Evolutionary conservation across 306 rosid species (phyloP).

Genomic region (Fagus sylvatica): DNA sequence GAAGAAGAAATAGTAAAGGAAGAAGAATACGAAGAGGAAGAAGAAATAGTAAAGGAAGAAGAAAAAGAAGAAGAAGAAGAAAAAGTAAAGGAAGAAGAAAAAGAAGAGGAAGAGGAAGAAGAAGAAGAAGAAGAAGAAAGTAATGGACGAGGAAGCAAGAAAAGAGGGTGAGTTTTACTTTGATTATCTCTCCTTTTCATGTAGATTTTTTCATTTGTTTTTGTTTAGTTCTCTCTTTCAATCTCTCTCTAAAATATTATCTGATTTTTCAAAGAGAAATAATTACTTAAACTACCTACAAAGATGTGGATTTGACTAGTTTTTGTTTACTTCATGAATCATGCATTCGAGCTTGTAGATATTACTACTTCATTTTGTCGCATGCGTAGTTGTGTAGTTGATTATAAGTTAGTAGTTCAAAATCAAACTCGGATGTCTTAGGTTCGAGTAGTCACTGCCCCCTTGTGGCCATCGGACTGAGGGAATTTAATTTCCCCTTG

Average conservation of each 20-base stretch:
- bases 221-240: not conserved
- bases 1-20: constrained; percentile 5
- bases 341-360: not conserved
- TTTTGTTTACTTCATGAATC: not conserved
- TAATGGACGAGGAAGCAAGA: constrained; percentile 15
- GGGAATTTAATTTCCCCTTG: too few relatives aligned
- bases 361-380: not conserved
- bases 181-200: not conserved
- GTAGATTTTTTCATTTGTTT: not conserved
- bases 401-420: too few relatives aligned
- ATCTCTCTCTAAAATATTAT: not conserved
- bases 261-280: too few relatives aligned
- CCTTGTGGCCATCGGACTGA: too few relatives aligned
- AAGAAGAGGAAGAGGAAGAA: constrained; percentile 4
- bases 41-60: not conserved
- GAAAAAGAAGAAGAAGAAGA: constrained; percentile 14
- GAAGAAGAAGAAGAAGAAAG: constrained; percentile 6
- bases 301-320: not conserved
- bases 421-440: too few relatives aligned
- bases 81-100: constrained; percentile 11
- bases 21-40: constrained; percentile 3
- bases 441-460: too few relatives aligned
- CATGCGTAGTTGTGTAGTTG: not conserved
- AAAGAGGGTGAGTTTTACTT: constrained; percentile 25
- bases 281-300: too few relatives aligned